These are phyloP conservation scores for Magnolia officinalis DNA, from an alignment of 164 flowering plant genomes.

Conservation along the genomic window DNA sequence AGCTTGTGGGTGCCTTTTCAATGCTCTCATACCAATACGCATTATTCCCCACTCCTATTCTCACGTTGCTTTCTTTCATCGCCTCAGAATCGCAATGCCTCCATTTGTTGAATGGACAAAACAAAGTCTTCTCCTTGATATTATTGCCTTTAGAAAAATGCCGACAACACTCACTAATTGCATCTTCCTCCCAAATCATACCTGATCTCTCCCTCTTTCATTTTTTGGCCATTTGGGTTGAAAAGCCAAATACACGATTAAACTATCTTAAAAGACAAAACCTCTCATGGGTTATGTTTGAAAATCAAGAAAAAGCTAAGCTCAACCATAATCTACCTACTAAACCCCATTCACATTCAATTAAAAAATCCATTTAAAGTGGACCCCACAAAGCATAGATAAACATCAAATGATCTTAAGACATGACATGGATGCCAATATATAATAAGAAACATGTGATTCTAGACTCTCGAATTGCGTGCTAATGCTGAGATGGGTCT, in stretches of 20 bases:
- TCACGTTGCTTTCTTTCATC: slow-evolving; percentile 16
- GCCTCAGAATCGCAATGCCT: not conserved
- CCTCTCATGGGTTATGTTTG: slow-evolving; percentile 7
- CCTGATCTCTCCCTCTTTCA: not conserved
- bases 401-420: not conserved
- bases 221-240: not conserved
- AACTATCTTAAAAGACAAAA: not conserved
- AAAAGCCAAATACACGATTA: not conserved
- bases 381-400: not conserved
- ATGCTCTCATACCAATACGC: not conserved
- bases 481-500: not conserved
- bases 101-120: slow-evolving; percentile 6
- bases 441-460: not conserved
- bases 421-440: no score
- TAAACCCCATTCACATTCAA: not conserved
- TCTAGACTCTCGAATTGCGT: not conserved
- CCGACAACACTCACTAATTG: slow-evolving; percentile 29
- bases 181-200: slow-evolving; percentile 22
- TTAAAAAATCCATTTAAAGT: not conserved
- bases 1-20: not conserved
- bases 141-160: slow-evolving; percentile 26
- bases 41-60: slow-evolving; percentile 6
- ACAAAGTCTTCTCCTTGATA: slow-evolving; percentile 9
- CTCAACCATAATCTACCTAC: slow-evolving; percentile 13
- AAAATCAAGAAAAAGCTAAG: slow-evolving; percentile 3